Conservation (phyloP, 1,139 yeast genomes). For the Scheffersomyces stambukii region DNA sequence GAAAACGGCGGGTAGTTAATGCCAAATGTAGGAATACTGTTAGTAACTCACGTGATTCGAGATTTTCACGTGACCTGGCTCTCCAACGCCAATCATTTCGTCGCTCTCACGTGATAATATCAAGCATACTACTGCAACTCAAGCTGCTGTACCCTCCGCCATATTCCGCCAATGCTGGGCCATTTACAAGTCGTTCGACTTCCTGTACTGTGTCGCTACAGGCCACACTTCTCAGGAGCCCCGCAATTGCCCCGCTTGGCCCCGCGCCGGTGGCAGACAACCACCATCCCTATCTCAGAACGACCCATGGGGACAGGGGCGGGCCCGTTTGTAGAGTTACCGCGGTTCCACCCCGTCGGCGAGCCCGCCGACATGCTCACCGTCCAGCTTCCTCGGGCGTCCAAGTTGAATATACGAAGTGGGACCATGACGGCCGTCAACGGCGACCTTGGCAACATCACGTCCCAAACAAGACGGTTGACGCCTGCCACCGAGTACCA, state of each 20-base stretch:
- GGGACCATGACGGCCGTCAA: slow-evolving; percentile 34
- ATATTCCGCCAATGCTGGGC: too few species aligned
- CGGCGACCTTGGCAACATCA: slow-evolving; percentile 22
- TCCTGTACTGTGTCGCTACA: too few species aligned
- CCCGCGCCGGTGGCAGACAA: too few species aligned
- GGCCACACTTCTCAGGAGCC: too few species aligned
- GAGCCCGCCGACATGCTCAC: slow-evolving; percentile 26
- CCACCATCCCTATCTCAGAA: too few species aligned
- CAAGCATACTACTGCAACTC: slow-evolving; percentile 2
- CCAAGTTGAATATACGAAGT: slow-evolving; percentile 25
- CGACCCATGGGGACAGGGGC: slow-evolving; percentile 21
- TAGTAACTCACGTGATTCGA: slow-evolving; percentile 2
- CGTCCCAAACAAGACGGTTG: background rate
- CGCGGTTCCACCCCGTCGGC: slow-evolving; percentile 32
- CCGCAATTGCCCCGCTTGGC: too few species aligned
- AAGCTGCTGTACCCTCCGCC: too few species aligned
- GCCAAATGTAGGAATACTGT: too few species aligned
- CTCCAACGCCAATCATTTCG: background rate
- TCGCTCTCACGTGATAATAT: too few species aligned
- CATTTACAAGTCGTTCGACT: too few species aligned
- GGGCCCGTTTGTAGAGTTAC: slow-evolving; percentile 41
- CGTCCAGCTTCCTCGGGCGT: slow-evolving; percentile 32
- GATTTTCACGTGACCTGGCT: background rate
- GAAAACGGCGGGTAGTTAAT: too few species aligned
- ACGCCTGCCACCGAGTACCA: too few species aligned